Conservation (phyloP, 306 rosid species). For the Rubus idaeus region DNA sequence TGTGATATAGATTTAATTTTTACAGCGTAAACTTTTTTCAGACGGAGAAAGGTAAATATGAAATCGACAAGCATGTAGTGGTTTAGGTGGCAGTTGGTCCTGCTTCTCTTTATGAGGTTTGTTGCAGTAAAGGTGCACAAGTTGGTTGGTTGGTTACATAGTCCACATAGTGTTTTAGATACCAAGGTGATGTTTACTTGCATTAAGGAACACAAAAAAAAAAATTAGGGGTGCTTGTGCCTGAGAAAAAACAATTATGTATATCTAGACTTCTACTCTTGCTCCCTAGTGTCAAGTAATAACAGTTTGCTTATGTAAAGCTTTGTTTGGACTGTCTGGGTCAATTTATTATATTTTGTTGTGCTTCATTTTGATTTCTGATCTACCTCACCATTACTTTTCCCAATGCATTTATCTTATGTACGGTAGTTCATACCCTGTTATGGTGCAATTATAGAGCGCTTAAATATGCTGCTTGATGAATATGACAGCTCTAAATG, state of each 20-base stretch:
- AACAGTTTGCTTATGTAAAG: not conserved
- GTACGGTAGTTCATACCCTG: not conserved
- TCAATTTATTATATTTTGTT: too few species aligned
- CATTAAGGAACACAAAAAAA: not conserved
- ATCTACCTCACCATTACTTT: not conserved
- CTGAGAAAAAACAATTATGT: too few species aligned
- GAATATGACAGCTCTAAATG: slow-evolving; percentile 70
- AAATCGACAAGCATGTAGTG: not conserved
- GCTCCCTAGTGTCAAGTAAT: not conserved
- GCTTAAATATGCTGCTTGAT: slow-evolving; percentile 18
- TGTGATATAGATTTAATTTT: not conserved
- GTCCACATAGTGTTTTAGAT: not conserved
- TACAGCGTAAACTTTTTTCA: not conserved
- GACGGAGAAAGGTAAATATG: not conserved
- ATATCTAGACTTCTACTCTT: not conserved
- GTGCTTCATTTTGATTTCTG: not conserved
- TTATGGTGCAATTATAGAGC: not conserved
- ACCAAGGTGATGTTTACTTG: not conserved
- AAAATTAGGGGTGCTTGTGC: not conserved
- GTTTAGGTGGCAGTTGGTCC: not conserved
- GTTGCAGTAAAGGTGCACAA: not conserved
- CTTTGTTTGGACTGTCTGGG: not conserved
- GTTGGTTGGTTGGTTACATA: not conserved
- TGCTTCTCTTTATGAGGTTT: not conserved
- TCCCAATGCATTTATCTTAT: not conserved